Percentiles rank a stretch among this genome's conserved stretches.
Evolutionary conservation across 2,329 filamentous ascomycete genomes (phyloP).

Genomic region (Ceratocystis lukuohia): DNA sequence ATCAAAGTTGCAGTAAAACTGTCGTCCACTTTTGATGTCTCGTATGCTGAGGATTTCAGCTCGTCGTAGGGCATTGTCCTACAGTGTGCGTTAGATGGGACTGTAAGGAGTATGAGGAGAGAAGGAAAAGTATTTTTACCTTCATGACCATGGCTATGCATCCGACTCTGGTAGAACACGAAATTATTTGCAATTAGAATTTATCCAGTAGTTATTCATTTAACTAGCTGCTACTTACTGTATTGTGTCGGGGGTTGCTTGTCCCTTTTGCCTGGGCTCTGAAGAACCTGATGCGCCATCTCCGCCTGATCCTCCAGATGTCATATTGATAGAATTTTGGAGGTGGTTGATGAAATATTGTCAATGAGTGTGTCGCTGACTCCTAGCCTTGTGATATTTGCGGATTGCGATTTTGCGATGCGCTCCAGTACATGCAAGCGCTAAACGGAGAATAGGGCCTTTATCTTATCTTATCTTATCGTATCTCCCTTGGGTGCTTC

Average conservation of each 20-base stretch:
- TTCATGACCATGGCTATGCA: slow-evolving; percentile 50
- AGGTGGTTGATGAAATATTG: background rate
- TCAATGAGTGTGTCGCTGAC: background rate
- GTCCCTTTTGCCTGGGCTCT: slow-evolving; percentile 54
- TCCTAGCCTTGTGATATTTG: slow-evolving; percentile 8
- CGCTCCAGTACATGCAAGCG: background rate
- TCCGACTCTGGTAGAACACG: slow-evolving; percentile 30
- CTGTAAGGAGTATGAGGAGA: background rate
- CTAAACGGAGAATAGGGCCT: background rate
- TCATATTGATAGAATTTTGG: slow-evolving; percentile 10
- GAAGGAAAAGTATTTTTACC: slow-evolving; percentile 14
- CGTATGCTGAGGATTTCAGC: slow-evolving; percentile 94
- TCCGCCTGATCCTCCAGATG: slow-evolving; percentile 26
- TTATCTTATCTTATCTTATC: background rate
- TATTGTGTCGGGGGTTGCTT: slow-evolving; percentile 73
- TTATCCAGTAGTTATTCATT: background rate
- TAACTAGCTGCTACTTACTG: slow-evolving; percentile 39
- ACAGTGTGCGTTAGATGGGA: slow-evolving; percentile 10
- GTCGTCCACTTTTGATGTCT: slow-evolving; percentile 73
- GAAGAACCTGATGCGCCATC: slow-evolving; percentile 45
- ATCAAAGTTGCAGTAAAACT: slow-evolving; percentile 94
- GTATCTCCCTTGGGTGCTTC: background rate
- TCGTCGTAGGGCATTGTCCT: slow-evolving; percentile 70
- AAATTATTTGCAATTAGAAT: background rate
- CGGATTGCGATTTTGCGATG: slow-evolving; percentile 6